Evolutionary conservation across 768 basidiomycete species (phyloP), one percentile per base, ranked within the genome.

Genomic region (Rhizopogon salebrosus): DNA sequence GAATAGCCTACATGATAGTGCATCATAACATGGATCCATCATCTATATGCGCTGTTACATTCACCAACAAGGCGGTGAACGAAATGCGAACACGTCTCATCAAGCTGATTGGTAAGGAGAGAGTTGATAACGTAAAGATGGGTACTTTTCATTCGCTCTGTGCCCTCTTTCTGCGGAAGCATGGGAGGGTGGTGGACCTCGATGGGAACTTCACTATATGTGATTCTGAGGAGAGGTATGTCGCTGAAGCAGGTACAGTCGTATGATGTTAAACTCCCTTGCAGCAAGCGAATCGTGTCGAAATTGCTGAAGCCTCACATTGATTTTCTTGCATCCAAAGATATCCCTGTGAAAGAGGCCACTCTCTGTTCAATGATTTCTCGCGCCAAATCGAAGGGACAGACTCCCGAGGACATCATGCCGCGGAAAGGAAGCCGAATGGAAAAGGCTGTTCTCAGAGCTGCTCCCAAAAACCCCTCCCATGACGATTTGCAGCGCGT

Each of bases 41-140:
- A 4, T 73, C 80, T 16, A 85, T 90, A 67, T 87, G 85, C 60
- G 85, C 86, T 2, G 87, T 94, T 10, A 95, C 82, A 0, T 95
- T 94, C 66, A 93, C 92, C 9, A 92, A 92, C 71, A 92, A 92
- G 67, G 91, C 92, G 14, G 90, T 92, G 1, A 85, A 82, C 54
- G 92, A 94, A 71, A 92, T 94, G 90, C 77, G 80, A 49, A 75
- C 80, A 48, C 77, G 92, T 3, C 71, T 95, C 27, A 69, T 70
- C 18, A 80, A 77, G 54, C 68, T 93, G 3, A 75, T 95, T 34
- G 92, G 91, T 4, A 76, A 80, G 36, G 66, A 77, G 24, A 62
- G 61, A 2, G 84, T 83, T 0, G 68, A 72, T 10, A 69, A 75
- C 36, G 72, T 94, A 22, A 75, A 74, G 57, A 72, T 81, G 83